Base-by-base conservation (phyloP, 345 rosid species). In the Populus alba region DNA sequence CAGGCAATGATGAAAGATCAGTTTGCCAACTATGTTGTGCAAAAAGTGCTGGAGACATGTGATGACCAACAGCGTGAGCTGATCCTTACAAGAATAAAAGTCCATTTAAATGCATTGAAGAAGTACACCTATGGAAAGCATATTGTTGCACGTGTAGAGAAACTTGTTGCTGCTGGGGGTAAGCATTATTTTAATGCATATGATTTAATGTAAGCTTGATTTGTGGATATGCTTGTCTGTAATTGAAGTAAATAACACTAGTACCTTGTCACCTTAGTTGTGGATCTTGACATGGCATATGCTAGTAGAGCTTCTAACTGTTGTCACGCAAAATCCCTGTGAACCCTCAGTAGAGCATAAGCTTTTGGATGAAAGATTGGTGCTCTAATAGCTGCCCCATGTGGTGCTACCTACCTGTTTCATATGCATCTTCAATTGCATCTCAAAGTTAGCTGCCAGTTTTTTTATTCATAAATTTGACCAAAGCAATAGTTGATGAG, bases 1-100 rank as follows among this genome's bases (percentile, higher is more conserved):
- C 81, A 92, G 97, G 95, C 92, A 18, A 92, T 92, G 97, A 91
- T 92, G 97, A 92, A 92, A 83, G 97, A 92, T 81, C 97, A 91
- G 81, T 92, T 91, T 87, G 97, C 93, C 5, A 92, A 92, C 77
- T 92, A 92, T 39, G 97, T 92, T n/a, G 93, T 92, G 67, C 97
- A 92, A 76, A 92, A 92, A 84, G 95, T 92, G 71, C 84, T 92
- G 45, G 95, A 92, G 86, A 91, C 95, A 38, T 91, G 97, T 61
- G 92, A 91, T 47, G 97, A 91, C 76, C 91, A 88, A 33, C 92
- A 91, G 74, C 94, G 90, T 0, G 97, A 90, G 82, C 80, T 91
- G 79, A 88, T 92, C 76, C 92, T 91, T 70, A 79, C 89, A 1
- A 91, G 97, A 25, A 89, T 92, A 47, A 92, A 89, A 81, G 90